Conservation (phyloP, 768 basidiomycete genomes). For the Pisolithus sp. region DNA sequence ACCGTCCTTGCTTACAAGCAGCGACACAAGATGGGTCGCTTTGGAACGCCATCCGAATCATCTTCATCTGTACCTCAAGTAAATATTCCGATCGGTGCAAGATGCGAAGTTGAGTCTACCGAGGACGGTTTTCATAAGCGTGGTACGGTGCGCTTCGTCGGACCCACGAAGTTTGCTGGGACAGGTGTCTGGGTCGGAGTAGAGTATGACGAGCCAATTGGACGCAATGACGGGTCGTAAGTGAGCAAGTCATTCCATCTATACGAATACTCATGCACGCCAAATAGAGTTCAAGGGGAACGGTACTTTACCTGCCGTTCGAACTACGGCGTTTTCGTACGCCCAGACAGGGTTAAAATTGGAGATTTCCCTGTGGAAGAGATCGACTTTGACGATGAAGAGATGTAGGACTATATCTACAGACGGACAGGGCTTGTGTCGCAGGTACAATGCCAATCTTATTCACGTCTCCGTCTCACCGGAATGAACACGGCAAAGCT, state of each 20-base stretch:
- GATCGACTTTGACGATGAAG: slow-evolving; percentile 68
- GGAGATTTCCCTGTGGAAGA: slow-evolving; percentile 89
- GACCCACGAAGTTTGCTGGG: slow-evolving; percentile 66
- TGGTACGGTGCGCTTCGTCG: slow-evolving; percentile 83
- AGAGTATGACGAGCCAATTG: slow-evolving; percentile 92
- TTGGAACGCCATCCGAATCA: slow-evolving; percentile 50
- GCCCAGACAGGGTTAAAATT: slow-evolving; percentile 70
- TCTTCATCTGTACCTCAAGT: slow-evolving; percentile 24
- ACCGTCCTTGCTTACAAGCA: slow-evolving; percentile 88
- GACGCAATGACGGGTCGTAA: slow-evolving; percentile 93
- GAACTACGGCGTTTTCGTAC: slow-evolving; percentile 81
- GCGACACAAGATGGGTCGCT: slow-evolving; percentile 81
- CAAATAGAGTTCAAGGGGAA: slow-evolving; percentile 68
- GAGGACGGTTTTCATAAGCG: slow-evolving; percentile 69
- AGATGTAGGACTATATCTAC: slow-evolving; percentile 43
- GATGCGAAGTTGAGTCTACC: slow-evolving; percentile 75
- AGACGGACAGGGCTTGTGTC: not conserved
- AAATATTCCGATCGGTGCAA: slow-evolving; percentile 59
- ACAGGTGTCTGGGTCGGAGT: slow-evolving; percentile 81
- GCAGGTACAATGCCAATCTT: too few relatives aligned
- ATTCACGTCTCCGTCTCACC: not conserved
- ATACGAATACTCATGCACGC: not conserved
- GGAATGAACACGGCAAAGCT: not conserved
- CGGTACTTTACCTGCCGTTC: slow-evolving; percentile 78
- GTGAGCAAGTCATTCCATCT: slow-evolving; percentile 27